Evolutionary conservation across 495 filamentous ascomycete genomes (phyloP).

Genomic region (Penicillium psychrofluorescens): DNA sequence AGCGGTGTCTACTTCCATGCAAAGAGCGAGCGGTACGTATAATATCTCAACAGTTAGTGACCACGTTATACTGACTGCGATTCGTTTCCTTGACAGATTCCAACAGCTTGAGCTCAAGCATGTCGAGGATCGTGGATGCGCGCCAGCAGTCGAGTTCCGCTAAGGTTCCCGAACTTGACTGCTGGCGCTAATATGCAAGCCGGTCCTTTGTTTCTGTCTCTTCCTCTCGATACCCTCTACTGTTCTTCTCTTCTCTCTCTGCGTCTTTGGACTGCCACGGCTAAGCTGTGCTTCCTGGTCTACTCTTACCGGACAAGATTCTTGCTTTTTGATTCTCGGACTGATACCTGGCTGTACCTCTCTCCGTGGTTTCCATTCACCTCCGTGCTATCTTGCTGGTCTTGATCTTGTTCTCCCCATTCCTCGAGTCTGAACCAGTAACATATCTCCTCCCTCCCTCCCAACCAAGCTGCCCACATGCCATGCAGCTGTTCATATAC

Average conservation of each 20-base stretch:
- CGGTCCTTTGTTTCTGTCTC: background rate
- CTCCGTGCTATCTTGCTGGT: background rate
- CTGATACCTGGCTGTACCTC: background rate
- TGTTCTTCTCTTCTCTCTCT: background rate
- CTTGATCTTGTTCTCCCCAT: too few species aligned
- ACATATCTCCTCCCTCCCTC: too few species aligned
- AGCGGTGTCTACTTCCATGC: conserved; percentile 97
- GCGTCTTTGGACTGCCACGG: background rate
- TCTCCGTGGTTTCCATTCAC: background rate
- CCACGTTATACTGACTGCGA: background rate
- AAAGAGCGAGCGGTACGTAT: conserved; percentile 85
- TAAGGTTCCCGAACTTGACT: conserved; percentile 36
- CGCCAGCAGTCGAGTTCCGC: conserved; percentile 87
- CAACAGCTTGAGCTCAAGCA: conserved; percentile 90
- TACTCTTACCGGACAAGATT: background rate
- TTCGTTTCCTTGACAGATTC: conserved; percentile 46
- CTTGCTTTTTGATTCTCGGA: background rate
- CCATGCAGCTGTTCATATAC: too few species aligned
- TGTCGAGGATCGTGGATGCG: conserved; percentile 77
- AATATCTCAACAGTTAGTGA: background rate
- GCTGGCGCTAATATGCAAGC: conserved; percentile 7
- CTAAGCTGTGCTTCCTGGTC: background rate
- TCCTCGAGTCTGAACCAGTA: too few species aligned
- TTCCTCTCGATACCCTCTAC: background rate
- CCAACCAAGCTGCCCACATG: too few species aligned